Percentiles rank a stretch among this genome's conserved stretches.
Evolutionary conservation across 495 filamentous ascomycete species (phyloP).

Genomic region (Penicillium parvum): DNA sequence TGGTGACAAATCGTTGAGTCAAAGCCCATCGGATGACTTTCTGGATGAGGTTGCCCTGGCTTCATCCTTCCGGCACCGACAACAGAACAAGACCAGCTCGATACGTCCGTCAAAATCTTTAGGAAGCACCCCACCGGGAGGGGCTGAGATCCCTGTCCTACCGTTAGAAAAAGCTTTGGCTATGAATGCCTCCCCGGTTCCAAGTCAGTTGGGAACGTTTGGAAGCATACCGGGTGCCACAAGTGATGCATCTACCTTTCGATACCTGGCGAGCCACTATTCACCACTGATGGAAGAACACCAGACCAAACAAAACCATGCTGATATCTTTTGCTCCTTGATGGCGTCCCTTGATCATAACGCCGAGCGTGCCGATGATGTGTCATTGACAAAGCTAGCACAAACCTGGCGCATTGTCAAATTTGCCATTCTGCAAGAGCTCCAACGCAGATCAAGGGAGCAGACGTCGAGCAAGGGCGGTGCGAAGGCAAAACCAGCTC

Average conservation of each 20-base stretch:
- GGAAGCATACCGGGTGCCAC: conserved; percentile 55
- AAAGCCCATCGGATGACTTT: conserved; percentile 63
- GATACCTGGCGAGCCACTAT: conserved; percentile 59
- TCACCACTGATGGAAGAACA: conserved; percentile 33
- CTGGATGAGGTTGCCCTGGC: conserved; percentile 56
- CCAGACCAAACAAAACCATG: conserved; percentile 20
- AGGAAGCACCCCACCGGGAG: conserved; percentile 54
- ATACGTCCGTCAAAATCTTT: conserved; percentile 38
- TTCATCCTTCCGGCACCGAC: conserved; percentile 37
- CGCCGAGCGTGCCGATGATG: conserved; percentile 55
- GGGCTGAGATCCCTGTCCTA: conserved; percentile 45
- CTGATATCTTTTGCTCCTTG: conserved; percentile 43
- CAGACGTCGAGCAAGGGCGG: conserved; percentile 32
- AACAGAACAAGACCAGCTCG: conserved; percentile 31
- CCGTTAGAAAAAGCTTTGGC: conserved; percentile 59
- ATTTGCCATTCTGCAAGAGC: conserved; percentile 56
- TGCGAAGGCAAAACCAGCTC: conserved; percentile 30
- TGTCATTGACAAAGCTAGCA: conserved; percentile 58
- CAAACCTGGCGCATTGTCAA: conserved; percentile 73
- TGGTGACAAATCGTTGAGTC: conserved; percentile 49
- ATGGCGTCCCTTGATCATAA: conserved; percentile 55
- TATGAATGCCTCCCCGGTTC: conserved; percentile 46
- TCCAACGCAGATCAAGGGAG: conserved; percentile 53
- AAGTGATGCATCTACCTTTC: conserved; percentile 48
- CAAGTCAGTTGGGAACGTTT: conserved; percentile 58